Evolutionary conservation across 306 rosid species (phyloP), one percentile per base, ranked within the genome.

Genomic region (Medicago lupulina): DNA sequence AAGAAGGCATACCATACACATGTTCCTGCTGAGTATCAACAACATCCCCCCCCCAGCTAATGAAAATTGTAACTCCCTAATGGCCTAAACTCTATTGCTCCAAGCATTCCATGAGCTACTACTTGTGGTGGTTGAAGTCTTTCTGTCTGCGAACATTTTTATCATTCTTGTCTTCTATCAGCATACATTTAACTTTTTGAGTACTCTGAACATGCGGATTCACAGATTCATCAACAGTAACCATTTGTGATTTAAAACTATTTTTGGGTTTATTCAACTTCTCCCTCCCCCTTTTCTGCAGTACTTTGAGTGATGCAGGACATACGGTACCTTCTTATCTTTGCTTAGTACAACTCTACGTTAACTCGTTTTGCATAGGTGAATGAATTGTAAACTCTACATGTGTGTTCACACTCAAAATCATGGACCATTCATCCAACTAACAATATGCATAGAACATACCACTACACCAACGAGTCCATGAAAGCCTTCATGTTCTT

Each of bases 71-170:
- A 90, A 77, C 63, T 63, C 76, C 84, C 97, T 86, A 34, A 83
- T 79, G 6, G 91, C 88, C 82, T 89, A 93, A 70, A 95, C 99
- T 84, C 97, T 89, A 79, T 68, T 86, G 76, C 95, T 89, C 99
- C 96, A 95, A 74, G 87, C 84, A 83, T 80, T 89, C 99, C 97
- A n/a, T 80, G 76, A 34, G 66, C n/a, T n/a, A n/a, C n/a, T n/a
- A n/a, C n/a, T n/a, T 88, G 28, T 23, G 28, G 28, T 23, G 28
- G 28, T 23, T 23, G 28, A 23, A 23, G 28, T 23, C 28, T 23
- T 23, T 23, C 28, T 23, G 28, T 23, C 28, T 23, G 28, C 28
- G 2, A 23, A 23, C 28, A 23, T 23, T 23, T 23, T 23, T 23
- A 23, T 23, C 28, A 23, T 23, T 23, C 28, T 23, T 23, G 28